phyloP scores from a whole-genome alignment of 306 rosid genomes.

The Morella rubra region DNA sequence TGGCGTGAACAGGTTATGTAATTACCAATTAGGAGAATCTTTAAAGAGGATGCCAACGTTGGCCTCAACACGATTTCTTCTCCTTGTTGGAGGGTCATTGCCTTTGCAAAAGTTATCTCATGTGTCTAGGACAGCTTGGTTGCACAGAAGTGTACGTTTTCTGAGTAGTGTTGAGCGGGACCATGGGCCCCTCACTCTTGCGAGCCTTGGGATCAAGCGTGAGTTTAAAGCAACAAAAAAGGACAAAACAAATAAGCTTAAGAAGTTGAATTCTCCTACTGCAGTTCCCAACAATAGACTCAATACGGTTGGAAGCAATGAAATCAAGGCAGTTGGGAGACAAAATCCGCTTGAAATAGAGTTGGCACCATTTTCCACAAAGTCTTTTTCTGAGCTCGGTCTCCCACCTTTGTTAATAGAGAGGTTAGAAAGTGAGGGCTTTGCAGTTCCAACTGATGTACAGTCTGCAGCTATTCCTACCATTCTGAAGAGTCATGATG shows the following conservation, averaged over 20 bases:
- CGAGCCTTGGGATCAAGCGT: slow-evolving; percentile 44
- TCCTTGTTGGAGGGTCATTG: slow-evolving; percentile 62
- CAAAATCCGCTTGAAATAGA: slow-evolving; percentile 40
- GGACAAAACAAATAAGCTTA: slow-evolving; percentile 33
- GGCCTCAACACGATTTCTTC: slow-evolving; percentile 51
- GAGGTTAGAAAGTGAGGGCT: slow-evolving; percentile 75
- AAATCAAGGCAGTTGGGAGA: slow-evolving; percentile 34
- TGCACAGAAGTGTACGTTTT: slow-evolving; percentile 42
- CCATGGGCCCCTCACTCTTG: slow-evolving; percentile 54
- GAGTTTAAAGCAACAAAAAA: slow-evolving; percentile 36
- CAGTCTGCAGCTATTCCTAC: slow-evolving; percentile 87
- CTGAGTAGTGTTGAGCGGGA: slow-evolving; percentile 36
- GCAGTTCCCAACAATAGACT: slow-evolving; percentile 45
- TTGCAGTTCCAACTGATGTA: slow-evolving; percentile 75
- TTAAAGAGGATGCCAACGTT: slow-evolving; percentile 59
- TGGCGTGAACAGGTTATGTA: slow-evolving; percentile 1
- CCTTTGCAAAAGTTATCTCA: slow-evolving; percentile 50
- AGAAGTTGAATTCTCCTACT: slow-evolving; percentile 35
- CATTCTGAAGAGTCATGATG: slow-evolving; percentile 67
- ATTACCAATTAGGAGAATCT: slow-evolving; percentile 7
- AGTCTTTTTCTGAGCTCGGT: slow-evolving; percentile 84
- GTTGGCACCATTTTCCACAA: slow-evolving; percentile 62
- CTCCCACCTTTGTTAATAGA: slow-evolving; percentile 57
- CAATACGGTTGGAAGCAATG: slow-evolving; percentile 38
- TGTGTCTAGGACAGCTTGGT: slow-evolving; percentile 49